Evolutionary conservation across 306 rosid species (phyloP).

Genomic region (Lagenaria siceraria): DNA sequence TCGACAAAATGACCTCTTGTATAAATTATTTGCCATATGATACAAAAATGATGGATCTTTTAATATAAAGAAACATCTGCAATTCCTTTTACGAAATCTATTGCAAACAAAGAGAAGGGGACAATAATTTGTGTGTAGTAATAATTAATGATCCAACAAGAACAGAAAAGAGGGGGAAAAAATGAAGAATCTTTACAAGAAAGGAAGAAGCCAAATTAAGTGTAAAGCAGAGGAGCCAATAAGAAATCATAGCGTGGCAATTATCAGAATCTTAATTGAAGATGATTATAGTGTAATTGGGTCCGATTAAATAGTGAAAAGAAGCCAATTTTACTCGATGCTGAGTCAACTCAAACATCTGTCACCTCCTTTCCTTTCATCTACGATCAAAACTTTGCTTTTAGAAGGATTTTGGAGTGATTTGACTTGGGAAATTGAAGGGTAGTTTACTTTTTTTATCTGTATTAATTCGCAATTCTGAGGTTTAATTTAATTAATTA

Average conservation of each 20-base stretch:
- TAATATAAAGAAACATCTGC: neutral
- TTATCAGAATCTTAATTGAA: neutral
- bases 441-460: neutral
- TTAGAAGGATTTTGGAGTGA: neutral
- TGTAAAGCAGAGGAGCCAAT: neutral
- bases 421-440: neutral
- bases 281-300: neutral
- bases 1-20: too few species aligned
- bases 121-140: neutral
- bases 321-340: neutral
- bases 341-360: slow-evolving; percentile 7
- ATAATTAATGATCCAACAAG: neutral
- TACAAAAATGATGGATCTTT: neutral
- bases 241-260: neutral
- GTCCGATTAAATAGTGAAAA: neutral
- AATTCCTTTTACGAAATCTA: neutral
- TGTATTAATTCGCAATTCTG: neutral
- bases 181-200: neutral
- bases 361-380: neutral
- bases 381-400: neutral
- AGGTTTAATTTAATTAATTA: neutral
- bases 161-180: neutral
- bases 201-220: neutral
- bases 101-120: neutral
- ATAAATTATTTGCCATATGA: neutral